phyloP scores from a whole-genome alignment of 352 stramenopile species.

The Pythium oligandrum region DNA sequence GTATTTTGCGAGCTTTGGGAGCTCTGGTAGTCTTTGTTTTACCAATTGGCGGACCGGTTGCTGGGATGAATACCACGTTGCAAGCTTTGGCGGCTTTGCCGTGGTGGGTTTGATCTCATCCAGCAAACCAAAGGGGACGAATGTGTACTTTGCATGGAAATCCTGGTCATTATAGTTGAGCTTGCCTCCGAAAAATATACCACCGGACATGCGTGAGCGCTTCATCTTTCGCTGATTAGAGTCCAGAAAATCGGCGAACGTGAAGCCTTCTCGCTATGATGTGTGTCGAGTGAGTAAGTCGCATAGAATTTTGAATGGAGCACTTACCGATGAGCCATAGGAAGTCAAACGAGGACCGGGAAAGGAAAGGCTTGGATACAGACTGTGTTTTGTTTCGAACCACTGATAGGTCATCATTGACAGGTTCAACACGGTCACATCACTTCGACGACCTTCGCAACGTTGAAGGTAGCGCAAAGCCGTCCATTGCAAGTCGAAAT shows the following conservation, averaged over 20 bases:
- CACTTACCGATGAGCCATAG: conserved; percentile 12
- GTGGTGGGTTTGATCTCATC: conserved; percentile 38
- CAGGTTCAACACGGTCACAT: conserved; percentile 79
- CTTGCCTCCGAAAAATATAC: conserved; percentile 73
- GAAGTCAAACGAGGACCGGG: conserved; percentile 22
- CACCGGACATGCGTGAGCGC: not conserved
- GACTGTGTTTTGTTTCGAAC: conserved; percentile 42
- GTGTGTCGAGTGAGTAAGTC: too few species aligned
- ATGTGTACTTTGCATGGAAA: conserved; percentile 39
- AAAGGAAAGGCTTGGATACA: conserved; percentile 59
- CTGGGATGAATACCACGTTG: conserved; percentile 43
- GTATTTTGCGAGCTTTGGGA: conserved; percentile 76
- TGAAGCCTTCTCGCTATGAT: conserved; percentile 17
- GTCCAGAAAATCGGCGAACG: conserved; percentile 21
- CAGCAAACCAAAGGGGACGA: conserved; percentile 48
- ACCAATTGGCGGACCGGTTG: conserved; percentile 33
- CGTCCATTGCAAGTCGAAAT: conserved; percentile 88
- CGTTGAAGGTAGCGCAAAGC: conserved; percentile 83
- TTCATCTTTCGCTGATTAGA: conserved; percentile 10
- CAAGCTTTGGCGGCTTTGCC: conserved; percentile 17
- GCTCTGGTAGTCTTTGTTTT: conserved; percentile 22
- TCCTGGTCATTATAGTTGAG: conserved; percentile 55
- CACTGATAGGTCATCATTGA: conserved; percentile 84
- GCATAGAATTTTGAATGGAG: too few species aligned
- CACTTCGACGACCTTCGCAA: conserved; percentile 49